Evolutionary conservation across 108 stramenopile species (phyloP), one percentile per base, ranked within the genome.

Genomic region (Cyclotella kingstonii): DNA sequence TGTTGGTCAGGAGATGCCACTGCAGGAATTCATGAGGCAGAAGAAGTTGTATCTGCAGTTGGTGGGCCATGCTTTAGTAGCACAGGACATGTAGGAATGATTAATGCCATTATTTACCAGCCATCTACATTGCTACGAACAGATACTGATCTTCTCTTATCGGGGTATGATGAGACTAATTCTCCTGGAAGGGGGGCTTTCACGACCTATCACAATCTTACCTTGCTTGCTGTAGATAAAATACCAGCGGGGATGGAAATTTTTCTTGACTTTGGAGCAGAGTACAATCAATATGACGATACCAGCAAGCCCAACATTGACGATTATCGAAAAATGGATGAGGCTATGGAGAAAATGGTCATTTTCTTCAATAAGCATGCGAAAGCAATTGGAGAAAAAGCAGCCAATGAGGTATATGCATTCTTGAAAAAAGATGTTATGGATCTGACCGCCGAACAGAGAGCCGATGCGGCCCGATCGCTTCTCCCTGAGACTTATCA

Each of bases 221-320:
- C 86, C 8, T 40, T 86, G 50, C 56, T 61, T 33, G 84, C 89
- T 0, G 77, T 79, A 2, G 63, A 72, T 38, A 55, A 69, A 28
- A 82, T 90, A 35, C 81, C 75, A 10, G 80, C 73, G 14, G 89
- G 89, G 9, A 85, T 85, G 84, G 90, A 91, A 66, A 77, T 91
- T 36, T 87, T 91, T 35, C 39, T 81, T 30, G 73, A 82, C 36
- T 82, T 82, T 67, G 87, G 87, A 25, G 69, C 58, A n/a, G 82
- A 82, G 30, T 75, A 77, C 42, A 80, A 75, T 34, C 69, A 75
- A 10, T 69, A 80, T 41, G 50, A 58, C 11, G 63, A 78, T 42
- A 33, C 64, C 64, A 78, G 22, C 63, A 82, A 64, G 79, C 80
- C 84, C 4, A 74, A 66, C 49, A 81, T 72, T 34, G 71, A 79